These are phyloP conservation scores for Barnettozyma populi DNA, from an alignment of 805 yeast species.

Conservation along the genomic window DNA sequence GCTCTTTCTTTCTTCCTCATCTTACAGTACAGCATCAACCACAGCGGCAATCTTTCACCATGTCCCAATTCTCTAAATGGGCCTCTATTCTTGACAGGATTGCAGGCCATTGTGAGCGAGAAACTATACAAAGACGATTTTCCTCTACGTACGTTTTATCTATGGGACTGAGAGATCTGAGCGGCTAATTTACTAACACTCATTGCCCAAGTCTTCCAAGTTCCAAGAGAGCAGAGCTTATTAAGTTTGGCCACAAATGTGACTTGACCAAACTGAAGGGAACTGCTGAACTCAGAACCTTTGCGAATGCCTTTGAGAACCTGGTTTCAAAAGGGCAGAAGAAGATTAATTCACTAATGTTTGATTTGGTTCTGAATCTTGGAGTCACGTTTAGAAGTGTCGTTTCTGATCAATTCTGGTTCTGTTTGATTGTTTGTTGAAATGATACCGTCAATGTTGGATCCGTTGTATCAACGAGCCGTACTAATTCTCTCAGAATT, in stretches of 20 bases:
- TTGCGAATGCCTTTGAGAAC: slow-evolving; percentile 10
- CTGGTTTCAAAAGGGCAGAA: slow-evolving; percentile 11
- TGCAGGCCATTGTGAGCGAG: background rate
- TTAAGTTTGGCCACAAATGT: slow-evolving; percentile 8
- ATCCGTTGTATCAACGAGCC: background rate
- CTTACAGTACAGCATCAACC: background rate
- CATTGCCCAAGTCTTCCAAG: background rate
- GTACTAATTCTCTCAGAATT: slow-evolving; percentile 2
- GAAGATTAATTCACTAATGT: slow-evolving; percentile 12
- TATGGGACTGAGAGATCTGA: background rate
- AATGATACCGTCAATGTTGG: background rate
- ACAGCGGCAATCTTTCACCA: background rate
- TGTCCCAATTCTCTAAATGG: background rate
- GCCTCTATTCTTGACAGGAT: background rate
- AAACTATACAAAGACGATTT: background rate
- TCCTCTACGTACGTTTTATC: background rate
- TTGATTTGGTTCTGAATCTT: slow-evolving; percentile 21
- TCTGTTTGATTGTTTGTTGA: slow-evolving; percentile 15
- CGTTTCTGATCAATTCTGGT: slow-evolving; percentile 22
- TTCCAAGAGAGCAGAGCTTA: background rate
- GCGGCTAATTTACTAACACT: slow-evolving; percentile 1
- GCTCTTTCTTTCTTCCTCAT: background rate
- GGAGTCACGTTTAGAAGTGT: slow-evolving; percentile 17
- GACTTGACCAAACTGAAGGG: slow-evolving; percentile 7
- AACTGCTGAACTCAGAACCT: background rate